Evolutionary conservation across 345 rosid genomes (phyloP).

Genomic region (Sisymbrium irio): DNA sequence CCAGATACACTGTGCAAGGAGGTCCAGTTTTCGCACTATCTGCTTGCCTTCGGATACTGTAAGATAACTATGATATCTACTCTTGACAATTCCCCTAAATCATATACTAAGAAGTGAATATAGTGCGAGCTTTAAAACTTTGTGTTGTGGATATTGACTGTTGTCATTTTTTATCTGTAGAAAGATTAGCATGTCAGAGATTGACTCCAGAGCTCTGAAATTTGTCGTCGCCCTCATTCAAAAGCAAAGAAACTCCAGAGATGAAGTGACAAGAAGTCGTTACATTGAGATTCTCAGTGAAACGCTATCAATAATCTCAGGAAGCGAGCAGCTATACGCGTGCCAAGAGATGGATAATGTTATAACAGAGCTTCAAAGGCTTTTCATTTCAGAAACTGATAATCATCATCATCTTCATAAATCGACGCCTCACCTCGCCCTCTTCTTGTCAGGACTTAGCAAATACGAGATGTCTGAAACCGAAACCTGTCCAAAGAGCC

Average conservation of each 20-base stretch:
- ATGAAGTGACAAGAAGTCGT: constrained; percentile 31
- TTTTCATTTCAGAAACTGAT: constrained; percentile 48
- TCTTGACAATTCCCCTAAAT: not conserved
- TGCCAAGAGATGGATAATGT: constrained; percentile 60
- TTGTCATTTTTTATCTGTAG: constrained; percentile 40
- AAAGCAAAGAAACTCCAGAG: constrained; percentile 40
- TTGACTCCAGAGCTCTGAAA: constrained; percentile 60
- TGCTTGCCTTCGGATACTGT: constrained; percentile 71
- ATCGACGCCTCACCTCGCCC: constrained; percentile 65
- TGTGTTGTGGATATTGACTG: constrained; percentile 1
- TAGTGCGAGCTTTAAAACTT: not conserved
- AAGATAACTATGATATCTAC: constrained; percentile 37
- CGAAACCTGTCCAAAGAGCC: constrained; percentile 60
- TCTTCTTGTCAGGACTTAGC: constrained; percentile 70
- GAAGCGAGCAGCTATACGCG: constrained; percentile 49
- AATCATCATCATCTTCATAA: constrained; percentile 26
- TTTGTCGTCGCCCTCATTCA: constrained; percentile 45
- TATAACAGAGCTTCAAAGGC: constrained; percentile 60
- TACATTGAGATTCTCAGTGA: constrained; percentile 52
- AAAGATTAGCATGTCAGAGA: constrained; percentile 50
- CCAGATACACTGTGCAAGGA: constrained; percentile 42
- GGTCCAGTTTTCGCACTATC: constrained; percentile 63
- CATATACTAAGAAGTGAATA: not conserved
- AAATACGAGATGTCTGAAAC: constrained; percentile 56
- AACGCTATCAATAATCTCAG: constrained; percentile 51